Evolutionary conservation across 2,329 filamentous ascomycete genomes (phyloP), one percentile per base, ranked within the genome.

Genomic region (Diaporthe sp.): DNA sequence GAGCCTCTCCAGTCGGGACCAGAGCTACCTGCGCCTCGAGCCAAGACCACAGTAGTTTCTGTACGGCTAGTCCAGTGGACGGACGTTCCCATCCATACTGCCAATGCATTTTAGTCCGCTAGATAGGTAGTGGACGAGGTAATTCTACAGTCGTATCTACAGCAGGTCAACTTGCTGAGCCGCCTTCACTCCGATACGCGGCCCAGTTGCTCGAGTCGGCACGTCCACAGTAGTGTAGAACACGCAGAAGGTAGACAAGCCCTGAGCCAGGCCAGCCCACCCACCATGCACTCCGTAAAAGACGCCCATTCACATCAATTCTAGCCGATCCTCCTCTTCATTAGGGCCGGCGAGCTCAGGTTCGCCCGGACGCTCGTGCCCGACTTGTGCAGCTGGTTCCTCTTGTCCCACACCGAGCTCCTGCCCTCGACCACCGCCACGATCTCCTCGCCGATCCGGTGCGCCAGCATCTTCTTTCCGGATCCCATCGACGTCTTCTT

Each of bases 361-460:
- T 98, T 98, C 46, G 94, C 93, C 85, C 97, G 90, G 37, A 94
- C 91, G 39, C 91, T 90, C 49, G 96, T 95, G 77, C 91, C 95
- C 79, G 93, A 85, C 90, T 95, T 97, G 86, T 99, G 97, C 74
- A 97, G 86, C 78, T 88, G 85, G 78, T 90, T 89, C 79, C 97
- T 90, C 88, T 91, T 93, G 57, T 98, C 95, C 97, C 97, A 99
- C 62, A 95, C 93, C 34, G 85, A 83, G 79, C 95, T 97, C 80
- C 91, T 91, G 44, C 97, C 97, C 88, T 98, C 96, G 13, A 97
- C 92, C 37, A 98, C 94, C 49, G 93, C 90, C 73, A 98, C 89
- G 76, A 98, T 87, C 89, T 98, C 96, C 82, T 96, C 93, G 1
- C 95, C 95, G 77, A 98, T 90, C 73, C 94, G 90, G 80, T 93